Conservation (phyloP, 805 yeast genomes). For the Sugiyamaella qingdaonensis region DNA sequence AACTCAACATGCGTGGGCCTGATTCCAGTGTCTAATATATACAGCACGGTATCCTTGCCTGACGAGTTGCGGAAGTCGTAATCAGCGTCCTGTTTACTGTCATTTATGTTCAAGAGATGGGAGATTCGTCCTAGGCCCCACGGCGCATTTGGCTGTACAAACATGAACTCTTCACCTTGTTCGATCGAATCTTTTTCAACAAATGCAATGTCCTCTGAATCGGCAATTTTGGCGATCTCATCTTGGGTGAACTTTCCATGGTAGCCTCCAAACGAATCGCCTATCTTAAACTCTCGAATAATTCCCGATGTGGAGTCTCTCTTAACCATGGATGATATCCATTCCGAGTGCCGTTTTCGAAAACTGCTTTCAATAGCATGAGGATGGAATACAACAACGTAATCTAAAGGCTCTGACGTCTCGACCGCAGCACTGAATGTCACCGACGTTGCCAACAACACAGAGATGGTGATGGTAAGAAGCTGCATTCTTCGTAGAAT, state of each 20-base stretch:
- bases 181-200: slow-evolving; percentile 74
- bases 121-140: slow-evolving; percentile 94
- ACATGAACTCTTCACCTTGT: slow-evolving; percentile 54
- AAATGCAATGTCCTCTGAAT: slow-evolving; percentile 51
- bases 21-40: slow-evolving; percentile 88
- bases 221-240: slow-evolving; percentile 43
- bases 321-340: slow-evolving; percentile 14
- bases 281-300: slow-evolving; percentile 8
- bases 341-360: slow-evolving; percentile 9
- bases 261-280: slow-evolving; percentile 34
- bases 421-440: background rate
- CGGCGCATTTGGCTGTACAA: slow-evolving; percentile 74
- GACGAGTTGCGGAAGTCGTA: slow-evolving; percentile 68
- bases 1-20: slow-evolving; percentile 72
- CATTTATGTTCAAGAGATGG: slow-evolving; percentile 62
- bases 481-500: no score
- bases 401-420: slow-evolving; percentile 8
- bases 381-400: slow-evolving; percentile 17
- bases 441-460: background rate
- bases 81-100: slow-evolving; percentile 65
- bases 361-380: background rate
- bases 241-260: slow-evolving; percentile 42
- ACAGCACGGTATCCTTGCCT: slow-evolving; percentile 81
- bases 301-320: slow-evolving; percentile 2
- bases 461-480: background rate